phyloP scores from a whole-genome alignment of 1,284 basidiomycete species.

The Apiotrichum sp. region DNA sequence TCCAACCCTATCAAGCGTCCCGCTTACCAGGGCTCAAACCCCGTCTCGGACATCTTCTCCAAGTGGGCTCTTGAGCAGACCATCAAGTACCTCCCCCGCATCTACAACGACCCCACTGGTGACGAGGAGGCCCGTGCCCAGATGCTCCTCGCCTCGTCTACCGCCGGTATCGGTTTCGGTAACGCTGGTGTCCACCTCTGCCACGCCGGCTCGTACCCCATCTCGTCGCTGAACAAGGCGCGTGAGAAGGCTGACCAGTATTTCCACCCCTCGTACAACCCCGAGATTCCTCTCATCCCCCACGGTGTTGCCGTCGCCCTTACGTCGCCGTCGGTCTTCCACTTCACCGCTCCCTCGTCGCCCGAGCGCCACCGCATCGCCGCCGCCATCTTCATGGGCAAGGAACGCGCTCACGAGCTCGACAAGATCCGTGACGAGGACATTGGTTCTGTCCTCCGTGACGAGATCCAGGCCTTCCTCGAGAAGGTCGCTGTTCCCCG shows the following conservation, averaged over 20 bases:
- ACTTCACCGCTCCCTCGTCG: constrained; percentile 85
- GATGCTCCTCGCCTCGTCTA: constrained; percentile 62
- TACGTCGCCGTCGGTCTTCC: constrained; percentile 84
- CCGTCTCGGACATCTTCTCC: constrained; percentile 92
- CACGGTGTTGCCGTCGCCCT: constrained; percentile 83
- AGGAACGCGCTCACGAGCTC: constrained; percentile 62
- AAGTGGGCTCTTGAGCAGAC: constrained; percentile 89
- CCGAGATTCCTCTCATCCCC: constrained; percentile 82
- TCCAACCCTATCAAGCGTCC: constrained; percentile 74
- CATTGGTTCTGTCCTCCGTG: constrained; percentile 73
- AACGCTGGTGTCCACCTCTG: constrained; percentile 89
- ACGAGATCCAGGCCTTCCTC: constrained; percentile 85
- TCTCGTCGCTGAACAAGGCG: constrained; percentile 90
- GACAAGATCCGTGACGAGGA: constrained; percentile 71
- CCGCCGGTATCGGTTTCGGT: constrained; percentile 93
- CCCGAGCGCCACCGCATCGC: constrained; percentile 86
- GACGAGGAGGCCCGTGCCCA: constrained; percentile 80
- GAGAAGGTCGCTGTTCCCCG: constrained; percentile 78
- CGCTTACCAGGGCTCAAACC: constrained; percentile 94
- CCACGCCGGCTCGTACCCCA: constrained; percentile 49
- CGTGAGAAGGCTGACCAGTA: constrained; percentile 74
- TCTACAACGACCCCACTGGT: constrained; percentile 65
- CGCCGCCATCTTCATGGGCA: constrained; percentile 71
- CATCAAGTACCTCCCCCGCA: constrained; percentile 80
- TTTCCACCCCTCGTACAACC: constrained; percentile 68